Evolutionary conservation across 768 basidiomycete species (phyloP).

Genomic region (Mycena rebaudengoi): DNA sequence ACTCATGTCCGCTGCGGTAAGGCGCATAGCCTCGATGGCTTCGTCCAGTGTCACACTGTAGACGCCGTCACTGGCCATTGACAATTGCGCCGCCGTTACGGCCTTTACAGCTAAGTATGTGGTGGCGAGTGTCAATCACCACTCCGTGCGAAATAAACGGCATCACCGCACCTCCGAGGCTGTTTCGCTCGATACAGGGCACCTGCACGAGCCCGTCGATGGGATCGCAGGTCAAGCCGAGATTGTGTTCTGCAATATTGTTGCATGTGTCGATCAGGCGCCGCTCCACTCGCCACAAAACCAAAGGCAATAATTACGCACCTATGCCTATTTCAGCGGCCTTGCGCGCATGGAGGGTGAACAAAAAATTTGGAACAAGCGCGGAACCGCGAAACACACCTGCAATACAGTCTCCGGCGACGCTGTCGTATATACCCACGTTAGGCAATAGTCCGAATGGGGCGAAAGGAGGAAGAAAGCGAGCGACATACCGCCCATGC

Average conservation of each 20-base stretch:
- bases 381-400: constrained; percentile 41
- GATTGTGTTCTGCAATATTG: constrained; percentile 85
- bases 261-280: no score
- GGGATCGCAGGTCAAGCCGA: constrained; percentile 79
- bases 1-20: constrained; percentile 95
- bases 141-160: neutral
- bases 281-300: no score
- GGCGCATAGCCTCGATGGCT: constrained; percentile 93
- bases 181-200: constrained; percentile 93
- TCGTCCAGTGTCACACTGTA: constrained; percentile 92
- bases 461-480: no score
- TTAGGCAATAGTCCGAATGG: constrained; percentile 7
- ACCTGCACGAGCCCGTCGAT: constrained; percentile 76
- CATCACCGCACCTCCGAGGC: constrained; percentile 70
- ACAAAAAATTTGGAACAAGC: constrained; percentile 21
- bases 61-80: constrained; percentile 89
- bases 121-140: constrained; percentile 1
- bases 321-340: constrained; percentile 94
- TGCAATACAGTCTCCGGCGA: constrained; percentile 85
- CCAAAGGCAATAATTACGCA: constrained; percentile 42
- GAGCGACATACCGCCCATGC: constrained; percentile 80
- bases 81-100: constrained; percentile 92
- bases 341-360: no score
- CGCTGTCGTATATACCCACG: constrained; percentile 47
- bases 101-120: constrained; percentile 81